Percentiles rank a stretch among this genome's conserved stretches.
phyloP scores from a whole-genome alignment of 2,329 filamentous ascomycete species.

The Coleophoma crateriformis region DNA sequence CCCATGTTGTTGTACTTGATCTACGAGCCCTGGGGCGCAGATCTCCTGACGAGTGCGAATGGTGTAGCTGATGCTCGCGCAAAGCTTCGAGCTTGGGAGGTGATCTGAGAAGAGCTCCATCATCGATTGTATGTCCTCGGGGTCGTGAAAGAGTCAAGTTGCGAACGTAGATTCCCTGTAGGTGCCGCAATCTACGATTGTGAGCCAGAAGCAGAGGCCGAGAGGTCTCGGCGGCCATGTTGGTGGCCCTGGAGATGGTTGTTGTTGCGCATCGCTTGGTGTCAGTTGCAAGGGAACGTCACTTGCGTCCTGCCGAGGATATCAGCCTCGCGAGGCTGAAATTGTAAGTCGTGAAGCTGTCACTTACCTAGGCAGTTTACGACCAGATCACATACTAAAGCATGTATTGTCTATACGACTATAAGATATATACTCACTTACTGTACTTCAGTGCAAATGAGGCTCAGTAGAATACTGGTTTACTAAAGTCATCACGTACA shows the following conservation, averaged over 20 bases:
- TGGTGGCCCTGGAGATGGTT: conserved; percentile 5
- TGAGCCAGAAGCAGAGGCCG: conserved; percentile 53
- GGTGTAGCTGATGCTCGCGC: conserved; percentile 44
- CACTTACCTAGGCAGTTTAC: too few species aligned
- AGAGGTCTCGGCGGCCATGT: conserved; percentile 23
- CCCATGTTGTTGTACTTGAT: conserved; percentile 59
- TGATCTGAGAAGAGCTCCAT: conserved; percentile 61
- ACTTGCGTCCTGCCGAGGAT: too few species aligned
- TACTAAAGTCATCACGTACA: too few species aligned
- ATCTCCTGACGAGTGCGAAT: conserved; percentile 50
- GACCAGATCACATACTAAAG: too few species aligned
- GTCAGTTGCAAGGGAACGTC: neutral
- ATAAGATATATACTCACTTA: too few species aligned
- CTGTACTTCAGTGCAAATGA: too few species aligned
- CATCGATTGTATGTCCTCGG: conserved; percentile 63
- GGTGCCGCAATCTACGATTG: conserved; percentile 84
- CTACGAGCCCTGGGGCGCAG: conserved; percentile 38
- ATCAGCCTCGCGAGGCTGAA: too few species aligned
- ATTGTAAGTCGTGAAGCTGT: too few species aligned
- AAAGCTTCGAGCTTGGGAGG: conserved; percentile 56
- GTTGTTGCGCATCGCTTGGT: neutral
- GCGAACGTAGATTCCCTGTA: conserved; percentile 80
- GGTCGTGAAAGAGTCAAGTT: conserved; percentile 68
- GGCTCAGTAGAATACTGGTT: too few species aligned
- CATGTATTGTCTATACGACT: too few species aligned